phyloP scores from a whole-genome alignment of 2,329 filamentous ascomycete species.

The Claviceps pazoutovae region DNA sequence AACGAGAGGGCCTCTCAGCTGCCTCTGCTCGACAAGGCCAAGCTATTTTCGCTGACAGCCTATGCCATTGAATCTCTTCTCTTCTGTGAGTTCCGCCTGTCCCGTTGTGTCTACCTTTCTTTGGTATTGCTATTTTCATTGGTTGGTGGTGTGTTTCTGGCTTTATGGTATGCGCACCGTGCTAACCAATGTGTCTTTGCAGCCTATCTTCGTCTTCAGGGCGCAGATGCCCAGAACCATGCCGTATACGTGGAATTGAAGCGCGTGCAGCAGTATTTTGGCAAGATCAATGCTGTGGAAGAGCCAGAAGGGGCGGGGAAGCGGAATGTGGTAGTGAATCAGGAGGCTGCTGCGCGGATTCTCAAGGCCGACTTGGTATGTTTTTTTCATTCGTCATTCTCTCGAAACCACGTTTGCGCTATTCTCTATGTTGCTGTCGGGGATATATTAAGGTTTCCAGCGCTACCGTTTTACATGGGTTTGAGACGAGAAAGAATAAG shows the following conservation, averaged over 20 bases:
- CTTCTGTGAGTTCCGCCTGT: constrained; percentile 48
- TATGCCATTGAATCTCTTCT: constrained; percentile 86
- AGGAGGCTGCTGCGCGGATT: constrained; percentile 65
- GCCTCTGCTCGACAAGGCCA: constrained; percentile 87
- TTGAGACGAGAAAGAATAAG: no score
- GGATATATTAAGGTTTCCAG: no score
- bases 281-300: constrained; percentile 74
- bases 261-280: constrained; percentile 81
- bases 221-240: constrained; percentile 69
- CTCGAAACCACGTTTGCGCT: no score
- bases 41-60: constrained; percentile 75
- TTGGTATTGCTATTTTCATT: background rate
- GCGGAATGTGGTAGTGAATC: constrained; percentile 47
- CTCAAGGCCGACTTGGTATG: constrained; percentile 67
- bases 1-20: constrained; percentile 60
- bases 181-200: no score
- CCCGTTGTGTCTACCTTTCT: background rate
- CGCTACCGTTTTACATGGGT: no score
- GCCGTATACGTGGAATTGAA: constrained; percentile 74
- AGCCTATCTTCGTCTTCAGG: constrained; percentile 65
- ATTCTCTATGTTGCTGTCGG: background rate
- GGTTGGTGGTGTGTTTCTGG: no score
- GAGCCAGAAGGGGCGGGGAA: constrained; percentile 40
- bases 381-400: constrained; percentile 1
- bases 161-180: no score